Evolutionary conservation across 192 early-diverging fungal genomes (phyloP), one percentile per base, ranked within the genome.

Genomic region (Coemansia aciculifera): DNA sequence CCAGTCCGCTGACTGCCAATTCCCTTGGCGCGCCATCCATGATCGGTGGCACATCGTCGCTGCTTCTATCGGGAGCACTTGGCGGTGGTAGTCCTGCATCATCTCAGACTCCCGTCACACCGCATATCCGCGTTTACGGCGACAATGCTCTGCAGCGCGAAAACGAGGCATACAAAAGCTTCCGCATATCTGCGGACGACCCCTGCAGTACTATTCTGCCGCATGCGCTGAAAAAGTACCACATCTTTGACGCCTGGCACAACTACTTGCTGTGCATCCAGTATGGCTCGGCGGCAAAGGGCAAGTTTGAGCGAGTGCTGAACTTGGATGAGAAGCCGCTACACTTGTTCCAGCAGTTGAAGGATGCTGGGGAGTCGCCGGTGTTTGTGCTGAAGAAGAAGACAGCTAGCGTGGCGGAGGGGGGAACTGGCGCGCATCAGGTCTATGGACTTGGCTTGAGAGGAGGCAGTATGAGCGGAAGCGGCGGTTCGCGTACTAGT

Each of bases 201-300:
- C 88, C 91, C 23, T 93, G 93, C 74, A 85, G 86, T 27, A 93
- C 92, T 62, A 92, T 98, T n/a, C 80, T 98, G 23, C 89, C 88
- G 21, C 89, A 89, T 13, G 90, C 91, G 3, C 73, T 98, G 59
- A 91, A 93, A 71, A 96, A 96, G 78, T 98, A 96, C 85, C 95
- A 95, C 57, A 90, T 98, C 27, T 75, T 72, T 38, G 93, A 93
- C 65, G 87, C 93, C 64, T 96, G 92, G 93, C 88, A 87, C 61
- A 85, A 92, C 63, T 98, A 93, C 78, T 86, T 87, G 5, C 78
- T 98, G 43, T 92, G 90, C 80, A 90, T 98, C 48, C 87, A 88
- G 54, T 93, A 86, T 66, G 90, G 89, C 11, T 23, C 79, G 17
- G 36, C 51, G 43, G 67, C 54, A 9, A 81, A 81, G 79, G 72